phyloP scores from a whole-genome alignment of 345 rosid species.

The Heritiera littoralis region DNA sequence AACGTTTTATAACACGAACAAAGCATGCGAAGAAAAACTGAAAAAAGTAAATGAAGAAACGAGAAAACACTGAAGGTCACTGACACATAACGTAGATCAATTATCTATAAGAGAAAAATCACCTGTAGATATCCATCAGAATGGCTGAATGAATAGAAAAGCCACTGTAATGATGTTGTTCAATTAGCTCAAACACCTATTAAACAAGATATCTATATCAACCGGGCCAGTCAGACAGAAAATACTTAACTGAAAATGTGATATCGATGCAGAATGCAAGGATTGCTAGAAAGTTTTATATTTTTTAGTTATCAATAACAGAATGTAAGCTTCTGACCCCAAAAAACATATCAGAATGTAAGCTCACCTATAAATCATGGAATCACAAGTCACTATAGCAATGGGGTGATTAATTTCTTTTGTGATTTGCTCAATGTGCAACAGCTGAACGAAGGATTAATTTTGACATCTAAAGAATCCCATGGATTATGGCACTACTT shows the following conservation, averaged over 20 bases:
- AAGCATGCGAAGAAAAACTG: background rate
- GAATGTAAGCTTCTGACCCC: background rate
- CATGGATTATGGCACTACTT: constrained; percentile 13
- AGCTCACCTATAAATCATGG: background rate
- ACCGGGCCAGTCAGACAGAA: background rate
- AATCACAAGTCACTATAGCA: background rate
- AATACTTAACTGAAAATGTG: background rate
- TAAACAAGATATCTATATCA: background rate
- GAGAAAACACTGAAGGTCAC: background rate
- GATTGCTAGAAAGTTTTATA: background rate
- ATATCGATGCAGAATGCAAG: background rate
- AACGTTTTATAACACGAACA: background rate
- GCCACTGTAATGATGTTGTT: background rate
- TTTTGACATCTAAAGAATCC: background rate
- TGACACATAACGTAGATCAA: background rate
- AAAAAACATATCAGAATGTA: background rate
- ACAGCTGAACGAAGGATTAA: constrained; percentile 13
- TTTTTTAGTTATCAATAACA: background rate
- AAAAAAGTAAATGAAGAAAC: background rate
- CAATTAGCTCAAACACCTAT: background rate
- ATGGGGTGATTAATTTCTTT: background rate
- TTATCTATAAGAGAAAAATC: background rate
- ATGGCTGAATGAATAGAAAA: background rate
- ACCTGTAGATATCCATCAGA: background rate
- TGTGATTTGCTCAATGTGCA: background rate